Evolutionary conservation across 805 yeast species (phyloP), one percentile per base, ranked within the genome.

Genomic region (Metschnikowia koreensis): DNA sequence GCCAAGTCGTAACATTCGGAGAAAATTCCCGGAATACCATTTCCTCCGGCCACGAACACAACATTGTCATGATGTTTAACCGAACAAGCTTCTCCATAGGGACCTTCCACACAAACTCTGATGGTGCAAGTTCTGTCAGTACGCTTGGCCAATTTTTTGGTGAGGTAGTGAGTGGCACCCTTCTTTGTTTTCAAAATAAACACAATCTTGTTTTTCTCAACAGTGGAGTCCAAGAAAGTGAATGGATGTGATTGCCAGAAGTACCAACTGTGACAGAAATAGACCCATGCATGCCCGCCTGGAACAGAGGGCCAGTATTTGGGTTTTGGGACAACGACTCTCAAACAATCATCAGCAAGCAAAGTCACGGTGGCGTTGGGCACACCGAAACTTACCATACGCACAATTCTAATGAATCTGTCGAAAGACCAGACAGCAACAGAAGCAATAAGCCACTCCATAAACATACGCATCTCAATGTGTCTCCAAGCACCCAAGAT

Each of bases 31-130:
- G 93, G 84, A 48, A 87, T 74, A 49, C 94, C 96, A 50, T 83
- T 82, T 34, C 94, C 93, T 41, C 90, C 92, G 6, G 92, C 86
- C 28, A 87, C 59, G 41, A 84, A 75, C 6, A 86, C 75, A 6
- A 84, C 78, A 52, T 79, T 76, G 44, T 81, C 79, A 58, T 77
- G 85, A 40, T 72, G 68, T 36, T 71, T 66, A 12, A 81, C 69
- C 1, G 83, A 77, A 3, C 81, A 64, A 2, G 77, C 57, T 33
- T 73, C 71, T 2, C 93, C 89, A 60, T 87, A 87, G 1, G 93
- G 91, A 1, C 93, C 93, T 61, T 87, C 93, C 10, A 73, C 64
- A 8, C 65, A 64, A 16, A 74, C 75, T 48, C 74, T 60, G 26
- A 73, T 61, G 17, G 56, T 46, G 17, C 64, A 48, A 1, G 66